These are phyloP conservation scores for Pyrenophora seminiperda DNA, from an alignment of 2,329 filamentous ascomycete species.

Conservation along the genomic window DNA sequence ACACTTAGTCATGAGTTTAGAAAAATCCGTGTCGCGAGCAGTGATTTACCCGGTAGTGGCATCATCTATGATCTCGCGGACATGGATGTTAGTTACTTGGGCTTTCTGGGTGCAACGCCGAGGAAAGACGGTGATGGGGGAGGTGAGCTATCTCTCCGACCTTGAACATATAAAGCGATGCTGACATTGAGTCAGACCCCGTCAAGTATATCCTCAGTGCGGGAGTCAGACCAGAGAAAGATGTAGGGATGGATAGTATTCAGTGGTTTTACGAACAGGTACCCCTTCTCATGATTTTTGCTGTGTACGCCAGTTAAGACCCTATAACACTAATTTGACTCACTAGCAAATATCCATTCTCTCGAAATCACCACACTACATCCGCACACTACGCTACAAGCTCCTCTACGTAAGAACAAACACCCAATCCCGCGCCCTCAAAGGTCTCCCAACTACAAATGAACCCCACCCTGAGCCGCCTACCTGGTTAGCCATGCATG, in stretches of 20 bases:
- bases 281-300: background rate
- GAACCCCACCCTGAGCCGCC: constrained; percentile 32
- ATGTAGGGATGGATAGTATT: constrained; percentile 17
- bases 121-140: constrained; percentile 2
- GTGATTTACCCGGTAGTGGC: constrained; percentile 32
- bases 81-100: constrained; percentile 35
- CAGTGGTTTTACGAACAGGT: constrained; percentile 22
- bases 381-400: constrained; percentile 29
- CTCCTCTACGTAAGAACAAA: constrained; percentile 38
- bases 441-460: constrained; percentile 32
- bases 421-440: constrained; percentile 36
- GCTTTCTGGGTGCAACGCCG: constrained; percentile 18
- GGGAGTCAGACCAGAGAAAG: constrained; percentile 22
- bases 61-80: constrained; percentile 40
- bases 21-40: constrained; percentile 42
- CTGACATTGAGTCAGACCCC: constrained; percentile 7
- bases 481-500: constrained; percentile 37
- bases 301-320: too few relatives aligned
- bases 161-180: too few relatives aligned
- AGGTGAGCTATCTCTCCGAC: background rate
- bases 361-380: constrained; percentile 23
- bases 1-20: constrained; percentile 43
- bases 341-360: constrained; percentile 22
- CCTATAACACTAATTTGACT: background rate
- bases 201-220: constrained; percentile 24